Evolutionary conservation across 371 early-diverging fungal species (phyloP), one percentile per base, ranked within the genome.

Genomic region (Basidiobolus heterosporus): DNA sequence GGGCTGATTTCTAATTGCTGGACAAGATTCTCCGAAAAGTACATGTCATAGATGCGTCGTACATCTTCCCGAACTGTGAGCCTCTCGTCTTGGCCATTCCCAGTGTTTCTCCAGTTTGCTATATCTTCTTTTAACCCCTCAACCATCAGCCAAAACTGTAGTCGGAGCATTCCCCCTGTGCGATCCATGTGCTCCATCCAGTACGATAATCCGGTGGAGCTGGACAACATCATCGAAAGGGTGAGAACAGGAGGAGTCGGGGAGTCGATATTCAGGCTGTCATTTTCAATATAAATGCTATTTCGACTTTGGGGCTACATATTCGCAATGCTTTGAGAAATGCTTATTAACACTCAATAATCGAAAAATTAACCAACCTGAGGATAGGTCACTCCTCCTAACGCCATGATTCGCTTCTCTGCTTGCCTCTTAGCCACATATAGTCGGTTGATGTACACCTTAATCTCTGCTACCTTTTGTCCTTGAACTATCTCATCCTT

Each of bases 181-280:
- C 72, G 71, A 51, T 86, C 87, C 78, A 83, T 76, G 52, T 76
- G 85, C 59, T 87, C 89, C 65, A 78, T 80, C 59, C 87, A 85
- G 36, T 78, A 83, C 0, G 82, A 78, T 6, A 86, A 52, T 0
- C 81, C 75, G 0, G 74, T 53, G 0, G 79, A 70, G 46, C 82
- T 80, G 3, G 71, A 52, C 14, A 68, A 64, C 3, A 64, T 44
- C 2, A 49, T 38, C 18, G 44, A 46, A 35, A 52, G 52, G 30
- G 48, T 45, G 37, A 55, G 45, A 17, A 46, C 42, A 4, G 50
- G 44, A n/a, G 58, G 44, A 2, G 44, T 19, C 9, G 7, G 13
- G 22, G n/a, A 9, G 14, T 20, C 3, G 1, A 16, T 16, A 18
- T 24, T 3, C 21, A 24, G 4, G 46, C 17, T 35, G 13, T 19